phyloP scores from a whole-genome alignment of 306 rosid genomes.

The Acacia confusa region DNA sequence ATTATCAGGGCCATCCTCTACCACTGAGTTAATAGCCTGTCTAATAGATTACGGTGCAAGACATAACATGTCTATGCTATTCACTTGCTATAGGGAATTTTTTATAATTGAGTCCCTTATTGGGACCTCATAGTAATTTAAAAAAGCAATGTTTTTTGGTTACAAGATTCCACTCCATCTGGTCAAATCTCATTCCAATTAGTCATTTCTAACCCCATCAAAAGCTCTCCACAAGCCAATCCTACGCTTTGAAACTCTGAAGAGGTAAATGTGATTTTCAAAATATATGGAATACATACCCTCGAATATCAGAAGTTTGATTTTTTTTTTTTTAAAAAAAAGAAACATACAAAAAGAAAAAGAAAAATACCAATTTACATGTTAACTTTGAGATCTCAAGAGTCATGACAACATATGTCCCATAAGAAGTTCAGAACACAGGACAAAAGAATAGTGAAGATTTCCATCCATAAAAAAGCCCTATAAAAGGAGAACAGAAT shows the following conservation, averaged over 20 bases:
- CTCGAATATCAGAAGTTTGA: neutral
- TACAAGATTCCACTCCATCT: neutral
- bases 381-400: neutral
- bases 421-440: neutral
- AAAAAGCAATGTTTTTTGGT: too few relatives aligned
- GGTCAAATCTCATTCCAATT: neutral
- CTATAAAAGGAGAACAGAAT: neutral
- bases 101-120: too few relatives aligned
- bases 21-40: too few relatives aligned
- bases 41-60: too few relatives aligned
- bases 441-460: neutral
- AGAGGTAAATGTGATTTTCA: neutral
- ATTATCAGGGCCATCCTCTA: too few relatives aligned
- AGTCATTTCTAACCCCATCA: neutral
- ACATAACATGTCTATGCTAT: too few relatives aligned
- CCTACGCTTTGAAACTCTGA: neutral
- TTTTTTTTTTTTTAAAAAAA: neutral
- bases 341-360: neutral
- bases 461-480: neutral
- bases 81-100: too few relatives aligned
- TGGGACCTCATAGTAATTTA: too few relatives aligned
- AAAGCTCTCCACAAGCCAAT: neutral
- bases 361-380: neutral
- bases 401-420: neutral
- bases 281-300: neutral